A percentile compares a stretch with the other conserved stretches of the same genome.
Evolutionary conservation across 371 early-diverging fungal genomes (phyloP).

Genomic region (Quaeritorhiza haematococci): DNA sequence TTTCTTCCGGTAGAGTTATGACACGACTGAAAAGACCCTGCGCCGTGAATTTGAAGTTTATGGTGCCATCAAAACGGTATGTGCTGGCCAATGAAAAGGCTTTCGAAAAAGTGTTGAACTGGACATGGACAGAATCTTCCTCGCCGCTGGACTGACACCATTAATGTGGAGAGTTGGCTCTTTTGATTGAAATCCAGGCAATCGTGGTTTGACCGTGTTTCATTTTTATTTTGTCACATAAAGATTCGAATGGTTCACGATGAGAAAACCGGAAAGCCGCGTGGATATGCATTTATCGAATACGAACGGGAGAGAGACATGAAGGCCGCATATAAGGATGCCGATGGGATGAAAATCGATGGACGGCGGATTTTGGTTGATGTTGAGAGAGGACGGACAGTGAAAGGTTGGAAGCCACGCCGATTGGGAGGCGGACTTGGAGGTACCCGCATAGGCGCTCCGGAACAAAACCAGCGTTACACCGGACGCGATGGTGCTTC

Average conservation of each 20-base stretch:
- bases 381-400: slow-evolving; percentile 94
- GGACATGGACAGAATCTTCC: too few relatives aligned
- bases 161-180: too few relatives aligned
- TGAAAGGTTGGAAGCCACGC: slow-evolving; percentile 91
- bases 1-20: too few relatives aligned
- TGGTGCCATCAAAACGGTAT: slow-evolving; percentile 77
- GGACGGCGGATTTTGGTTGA: slow-evolving; percentile 87
- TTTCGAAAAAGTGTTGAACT: not conserved
- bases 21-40: slow-evolving; percentile 76
- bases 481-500: slow-evolving; percentile 20
- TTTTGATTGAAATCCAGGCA: slow-evolving; percentile 1
- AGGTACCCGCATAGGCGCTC: slow-evolving; percentile 63
- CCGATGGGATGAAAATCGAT: slow-evolving; percentile 82
- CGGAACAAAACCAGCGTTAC: slow-evolving; percentile 24
- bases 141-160: too few relatives aligned
- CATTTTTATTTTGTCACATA: not conserved
- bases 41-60: slow-evolving; percentile 75
- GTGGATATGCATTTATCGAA: slow-evolving; percentile 95
- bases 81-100: too few relatives aligned
- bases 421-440: slow-evolving; percentile 90
- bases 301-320: slow-evolving; percentile 88
- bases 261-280: slow-evolving; percentile 54
- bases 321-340: slow-evolving; percentile 84
- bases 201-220: not conserved
- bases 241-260: slow-evolving; percentile 73